Percentiles rank a stretch among this genome's conserved stretches.
phyloP scores from a whole-genome alignment of 192 early-diverging fungal species.

The Coemansia javaensis region DNA sequence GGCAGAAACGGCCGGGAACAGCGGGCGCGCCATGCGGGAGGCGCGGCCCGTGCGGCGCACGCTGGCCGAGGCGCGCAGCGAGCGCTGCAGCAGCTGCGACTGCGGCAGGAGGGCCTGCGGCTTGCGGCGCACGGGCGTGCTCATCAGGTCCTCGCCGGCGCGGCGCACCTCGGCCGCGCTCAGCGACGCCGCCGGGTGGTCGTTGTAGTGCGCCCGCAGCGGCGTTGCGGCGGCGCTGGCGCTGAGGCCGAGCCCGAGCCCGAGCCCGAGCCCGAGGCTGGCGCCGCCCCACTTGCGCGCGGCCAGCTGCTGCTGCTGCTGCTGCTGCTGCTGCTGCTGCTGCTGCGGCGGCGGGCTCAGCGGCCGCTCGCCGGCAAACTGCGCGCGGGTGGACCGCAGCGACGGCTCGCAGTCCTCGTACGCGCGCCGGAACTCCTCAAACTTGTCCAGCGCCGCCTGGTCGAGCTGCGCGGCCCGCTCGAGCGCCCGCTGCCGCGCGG shows the following conservation, averaged over 20 bases:
- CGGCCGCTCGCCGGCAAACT: constrained; percentile 43
- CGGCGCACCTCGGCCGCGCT: constrained; percentile 35
- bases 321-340: no score
- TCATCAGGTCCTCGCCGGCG: constrained; percentile 41
- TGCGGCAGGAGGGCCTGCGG: no score
- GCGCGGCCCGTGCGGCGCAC: constrained; percentile 26
- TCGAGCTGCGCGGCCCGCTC: constrained; percentile 19
- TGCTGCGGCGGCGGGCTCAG: constrained; percentile 46
- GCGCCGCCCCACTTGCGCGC: constrained; percentile 19
- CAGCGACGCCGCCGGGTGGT: constrained; percentile 17
- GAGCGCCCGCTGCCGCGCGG: constrained; percentile 12
- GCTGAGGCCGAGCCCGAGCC: no score
- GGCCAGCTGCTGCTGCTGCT: no score
- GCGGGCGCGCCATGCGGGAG: constrained; percentile 18
- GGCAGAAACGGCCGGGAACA: constrained; percentile 16
- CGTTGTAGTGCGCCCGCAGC: no score
- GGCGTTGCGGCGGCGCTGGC: constrained; percentile 13
- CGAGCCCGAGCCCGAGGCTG: no score
- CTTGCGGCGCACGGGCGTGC: constrained; percentile 34
- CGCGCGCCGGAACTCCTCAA: constrained; percentile 40
- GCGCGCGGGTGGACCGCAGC: constrained; percentile 29
- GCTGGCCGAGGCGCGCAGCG: constrained; percentile 25
- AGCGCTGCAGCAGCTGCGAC: no score
- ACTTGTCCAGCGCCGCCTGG: constrained; percentile 30
- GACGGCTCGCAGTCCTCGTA: constrained; percentile 47